A percentile compares a stretch with the other conserved stretches of the same genome.
These are phyloP conservation scores for Mycena epipterygia DNA, from an alignment of 768 basidiomycete genomes.

Conservation along the genomic window DNA sequence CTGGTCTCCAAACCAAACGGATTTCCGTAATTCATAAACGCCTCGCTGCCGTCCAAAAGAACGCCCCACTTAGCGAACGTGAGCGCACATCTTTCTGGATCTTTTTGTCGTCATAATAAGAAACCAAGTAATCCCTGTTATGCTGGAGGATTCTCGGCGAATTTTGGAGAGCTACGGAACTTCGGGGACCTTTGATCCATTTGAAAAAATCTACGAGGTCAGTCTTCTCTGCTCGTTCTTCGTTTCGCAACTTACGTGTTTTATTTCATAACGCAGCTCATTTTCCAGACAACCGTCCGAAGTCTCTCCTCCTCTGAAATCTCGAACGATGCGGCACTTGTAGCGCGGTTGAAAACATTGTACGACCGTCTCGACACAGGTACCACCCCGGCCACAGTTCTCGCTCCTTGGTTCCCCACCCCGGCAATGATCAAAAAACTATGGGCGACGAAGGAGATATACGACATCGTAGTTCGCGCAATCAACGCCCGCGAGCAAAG, in stretches of 20 bases:
- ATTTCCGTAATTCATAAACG: conserved; percentile 81
- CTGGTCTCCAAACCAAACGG: conserved; percentile 72
- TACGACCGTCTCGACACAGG: conserved; percentile 79
- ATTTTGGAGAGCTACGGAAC: conserved; percentile 76
- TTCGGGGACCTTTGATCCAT: conserved; percentile 78
- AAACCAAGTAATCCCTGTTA: conserved; percentile 69
- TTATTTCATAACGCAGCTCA: conserved; percentile 56
- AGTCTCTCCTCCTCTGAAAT: conserved; percentile 78
- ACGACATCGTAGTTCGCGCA: conserved; percentile 72
- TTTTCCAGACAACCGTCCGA: conserved; percentile 82
- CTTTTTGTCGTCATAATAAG: conserved; percentile 30
- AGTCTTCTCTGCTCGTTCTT: conserved; percentile 37
- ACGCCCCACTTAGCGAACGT: conserved; percentile 73
- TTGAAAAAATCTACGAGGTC: conserved; percentile 78
- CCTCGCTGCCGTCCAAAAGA: conserved; percentile 72
- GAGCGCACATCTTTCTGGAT: conserved; percentile 44
- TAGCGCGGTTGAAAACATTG: conserved; percentile 71
- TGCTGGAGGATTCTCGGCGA: conserved; percentile 74
- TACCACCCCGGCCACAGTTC: conserved; percentile 79
- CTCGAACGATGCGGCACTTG: conserved; percentile 72
- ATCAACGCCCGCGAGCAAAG: conserved; percentile 71
- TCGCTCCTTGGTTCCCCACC: conserved; percentile 83
- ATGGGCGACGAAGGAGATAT: conserved; percentile 81
- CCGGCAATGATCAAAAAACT: conserved; percentile 80
- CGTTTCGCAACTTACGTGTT: conserved; percentile 26